Evolutionary conservation across 495 filamentous ascomycete genomes (phyloP).

Genomic region (Aspergillus olivimuriae): DNA sequence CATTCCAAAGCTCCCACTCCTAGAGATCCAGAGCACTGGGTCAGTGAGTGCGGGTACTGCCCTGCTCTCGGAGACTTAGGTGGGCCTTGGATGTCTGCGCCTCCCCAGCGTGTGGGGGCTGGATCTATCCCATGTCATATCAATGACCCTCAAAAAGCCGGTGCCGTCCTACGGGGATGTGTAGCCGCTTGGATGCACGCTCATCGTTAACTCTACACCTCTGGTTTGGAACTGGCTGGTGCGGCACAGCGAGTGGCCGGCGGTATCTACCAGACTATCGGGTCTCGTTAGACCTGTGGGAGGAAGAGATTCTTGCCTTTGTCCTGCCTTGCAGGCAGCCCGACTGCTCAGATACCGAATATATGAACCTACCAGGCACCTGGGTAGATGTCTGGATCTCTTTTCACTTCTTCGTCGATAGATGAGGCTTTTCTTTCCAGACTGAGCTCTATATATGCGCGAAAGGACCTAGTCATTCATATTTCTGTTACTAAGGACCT

Average conservation of each 20-base stretch:
- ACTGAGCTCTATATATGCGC: neutral
- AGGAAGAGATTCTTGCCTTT: constrained; percentile 22
- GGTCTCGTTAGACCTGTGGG: constrained; percentile 36
- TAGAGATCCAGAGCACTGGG: constrained; percentile 19
- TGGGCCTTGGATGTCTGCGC: constrained; percentile 26
- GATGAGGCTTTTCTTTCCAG: neutral
- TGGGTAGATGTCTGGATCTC: constrained; percentile 2
- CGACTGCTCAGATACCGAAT: constrained; percentile 11
- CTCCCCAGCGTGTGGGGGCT: constrained; percentile 21
- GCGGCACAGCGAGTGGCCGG: constrained; percentile 32
- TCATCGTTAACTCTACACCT: constrained; percentile 29
- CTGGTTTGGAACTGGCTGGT: constrained; percentile 20
- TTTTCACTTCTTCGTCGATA: neutral
- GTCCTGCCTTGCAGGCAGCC: constrained; percentile 35
- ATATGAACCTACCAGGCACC: constrained; percentile 17
- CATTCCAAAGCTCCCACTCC: constrained; percentile 14
- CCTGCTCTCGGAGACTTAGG: constrained; percentile 14
- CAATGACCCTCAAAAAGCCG: constrained; percentile 11
- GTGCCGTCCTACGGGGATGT: constrained; percentile 9
- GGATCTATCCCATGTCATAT: constrained; percentile 17
- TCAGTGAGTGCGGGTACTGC: constrained; percentile 16
- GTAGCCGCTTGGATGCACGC: constrained; percentile 39
- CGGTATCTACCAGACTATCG: constrained; percentile 25
- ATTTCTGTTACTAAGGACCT: too few relatives aligned
- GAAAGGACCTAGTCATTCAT: neutral